These are phyloP conservation scores for Aspergillus taichungensis DNA, from an alignment of 495 filamentous ascomycete genomes.

Conservation along the genomic window DNA sequence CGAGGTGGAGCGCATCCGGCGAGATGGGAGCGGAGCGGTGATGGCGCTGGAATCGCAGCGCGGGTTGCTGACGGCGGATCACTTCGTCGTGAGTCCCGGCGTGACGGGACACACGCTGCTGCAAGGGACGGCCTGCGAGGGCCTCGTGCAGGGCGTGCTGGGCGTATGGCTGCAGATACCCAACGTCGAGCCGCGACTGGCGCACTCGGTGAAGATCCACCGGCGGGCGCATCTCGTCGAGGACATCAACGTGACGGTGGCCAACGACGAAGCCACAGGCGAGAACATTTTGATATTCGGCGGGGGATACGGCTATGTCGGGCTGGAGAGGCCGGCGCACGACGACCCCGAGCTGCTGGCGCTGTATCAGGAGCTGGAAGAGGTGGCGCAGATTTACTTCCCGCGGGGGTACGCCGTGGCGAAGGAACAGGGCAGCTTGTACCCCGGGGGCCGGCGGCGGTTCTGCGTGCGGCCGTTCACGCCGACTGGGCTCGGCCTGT, in stretches of 20 bases:
- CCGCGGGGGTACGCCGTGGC: too few species aligned
- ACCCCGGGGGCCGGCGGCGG: background rate
- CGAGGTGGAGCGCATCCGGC: background rate
- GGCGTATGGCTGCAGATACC: background rate
- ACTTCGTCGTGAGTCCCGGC: background rate
- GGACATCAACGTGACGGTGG: constrained; percentile 2
- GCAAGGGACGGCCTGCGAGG: background rate
- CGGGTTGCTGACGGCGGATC: background rate
- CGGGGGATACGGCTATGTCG: constrained; percentile 1
- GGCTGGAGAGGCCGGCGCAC: background rate
- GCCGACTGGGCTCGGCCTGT: background rate
- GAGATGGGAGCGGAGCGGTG: background rate
- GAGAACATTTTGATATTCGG: background rate
- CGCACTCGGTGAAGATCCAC: constrained; percentile 1
- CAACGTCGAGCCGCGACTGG: background rate
- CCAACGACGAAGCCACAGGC: background rate
- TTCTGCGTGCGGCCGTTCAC: constrained; percentile 3
- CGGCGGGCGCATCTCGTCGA: background rate
- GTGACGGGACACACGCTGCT: background rate
- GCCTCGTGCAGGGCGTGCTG: background rate
- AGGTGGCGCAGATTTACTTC: too few species aligned
- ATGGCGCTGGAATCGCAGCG: background rate
- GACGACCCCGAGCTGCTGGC: constrained; percentile 5
- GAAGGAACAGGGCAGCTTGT: constrained; percentile 1
- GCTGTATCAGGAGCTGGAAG: constrained; percentile 3